Base-by-base conservation (phyloP, 305 asterid genomes). In the Andrographis paniculata region DNA sequence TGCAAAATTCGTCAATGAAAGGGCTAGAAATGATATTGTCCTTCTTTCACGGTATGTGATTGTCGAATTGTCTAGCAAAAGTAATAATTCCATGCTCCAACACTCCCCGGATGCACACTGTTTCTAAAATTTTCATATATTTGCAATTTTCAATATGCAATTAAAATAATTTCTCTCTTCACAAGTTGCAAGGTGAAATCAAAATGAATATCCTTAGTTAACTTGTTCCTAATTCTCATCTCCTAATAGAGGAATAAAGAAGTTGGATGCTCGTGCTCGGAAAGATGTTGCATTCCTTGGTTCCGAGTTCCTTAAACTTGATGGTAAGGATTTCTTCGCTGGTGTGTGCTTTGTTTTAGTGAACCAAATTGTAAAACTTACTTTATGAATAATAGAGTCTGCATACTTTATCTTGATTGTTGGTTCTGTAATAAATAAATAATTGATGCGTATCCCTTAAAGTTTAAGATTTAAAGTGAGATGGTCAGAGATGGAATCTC, bases 261-360 rank as follows among this genome's bases (percentile, higher is more conserved):
- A 74, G 70, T 61, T 85, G 84, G 82, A 85, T 57, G 94, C 92
- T 52, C 98, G 95, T 47, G 98, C 86, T 14, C 80, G 94, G 50
- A 87, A 73, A 66, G 98, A 85, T 42, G 82, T 89, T 56, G 97
- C 98, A 3, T 63, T 89, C 74, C 91, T 89, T 46, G 82, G 95
- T 61, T 68, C 86, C 12, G 93, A 74, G 66, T 82, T 89, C 70
- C 94, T 89, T 55, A 89, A 89, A 80, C 84, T 89, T 66, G 97
- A 89, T 59, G 97, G 97, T 89, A 74, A 70, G 60, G 49, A 39
- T 56, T 18, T 31, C 37, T 3, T 31, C 11, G 6, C 37, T 11
- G 8, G 9, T 31, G 11, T 24, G 30, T 24, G 31, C 9, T 24
- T 4, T 4, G 31, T 24, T 24, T n/a, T n/a, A n/a, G n/a, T n/a